Conservation (phyloP, 345 rosid species). For the Pugionium cornutum region DNA sequence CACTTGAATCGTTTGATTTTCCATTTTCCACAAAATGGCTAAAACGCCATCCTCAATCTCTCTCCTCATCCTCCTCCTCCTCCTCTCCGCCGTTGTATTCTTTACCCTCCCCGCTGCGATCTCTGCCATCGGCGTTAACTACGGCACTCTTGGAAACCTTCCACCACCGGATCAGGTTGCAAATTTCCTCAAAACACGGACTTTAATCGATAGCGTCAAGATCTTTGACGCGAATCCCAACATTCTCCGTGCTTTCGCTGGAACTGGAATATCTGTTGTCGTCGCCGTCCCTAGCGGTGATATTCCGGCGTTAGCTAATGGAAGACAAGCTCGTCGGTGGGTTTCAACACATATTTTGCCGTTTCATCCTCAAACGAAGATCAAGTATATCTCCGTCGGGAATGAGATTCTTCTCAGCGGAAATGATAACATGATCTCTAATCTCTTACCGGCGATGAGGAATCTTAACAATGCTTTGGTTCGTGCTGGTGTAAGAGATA, state of each 20-base stretch:
- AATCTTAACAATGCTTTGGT: conserved; percentile 55
- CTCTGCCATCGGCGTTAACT: conserved; percentile 72
- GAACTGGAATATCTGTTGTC: conserved; percentile 54
- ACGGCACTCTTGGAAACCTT: conserved; percentile 77
- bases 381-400: conserved; percentile 63
- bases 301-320: conserved; percentile 53
- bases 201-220: conserved; percentile 66
- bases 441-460: conserved; percentile 75
- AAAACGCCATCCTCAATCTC: conserved; percentile 27
- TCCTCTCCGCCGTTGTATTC: conserved; percentile 35
- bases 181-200: conserved; percentile 56
- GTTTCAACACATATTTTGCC: conserved; percentile 56
- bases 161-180: conserved; percentile 76
- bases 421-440: conserved; percentile 42
- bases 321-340: conserved; percentile 55
- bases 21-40: conserved; percentile 29
- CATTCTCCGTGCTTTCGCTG: conserved; percentile 72
- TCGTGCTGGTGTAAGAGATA: conserved; percentile 52
- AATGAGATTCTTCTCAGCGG: conserved; percentile 62
- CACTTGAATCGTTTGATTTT: conserved; percentile 34
- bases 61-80: conserved; percentile 36
- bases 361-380: conserved; percentile 66
- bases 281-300: conserved; percentile 62
- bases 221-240: conserved; percentile 66
- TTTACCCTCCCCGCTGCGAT: conserved; percentile 45